These are phyloP conservation scores for Linnemannia hyalina DNA, from an alignment of 192 early-diverging fungal genomes.

Conservation along the genomic window DNA sequence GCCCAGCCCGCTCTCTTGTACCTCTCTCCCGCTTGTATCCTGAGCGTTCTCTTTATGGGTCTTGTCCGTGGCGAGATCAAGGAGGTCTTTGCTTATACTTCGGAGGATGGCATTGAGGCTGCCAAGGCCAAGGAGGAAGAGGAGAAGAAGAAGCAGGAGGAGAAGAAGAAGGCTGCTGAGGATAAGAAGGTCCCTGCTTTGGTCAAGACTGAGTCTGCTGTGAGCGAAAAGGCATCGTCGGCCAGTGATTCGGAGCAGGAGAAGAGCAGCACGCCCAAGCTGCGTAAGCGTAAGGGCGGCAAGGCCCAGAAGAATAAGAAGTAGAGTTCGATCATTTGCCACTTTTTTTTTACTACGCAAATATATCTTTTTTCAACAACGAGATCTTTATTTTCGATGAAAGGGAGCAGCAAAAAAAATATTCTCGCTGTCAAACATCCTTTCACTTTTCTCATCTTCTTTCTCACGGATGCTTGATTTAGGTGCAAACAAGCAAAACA, in stretches of 20 bases:
- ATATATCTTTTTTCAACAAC: background rate
- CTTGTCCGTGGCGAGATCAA: constrained; percentile 76
- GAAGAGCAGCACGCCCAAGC: constrained; percentile 14
- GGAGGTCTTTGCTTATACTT: constrained; percentile 72
- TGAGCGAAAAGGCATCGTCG: constrained; percentile 24
- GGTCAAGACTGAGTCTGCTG: constrained; percentile 16
- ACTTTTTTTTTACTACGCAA: background rate
- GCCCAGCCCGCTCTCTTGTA: constrained; percentile 98
- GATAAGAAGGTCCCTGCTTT: constrained; percentile 23
- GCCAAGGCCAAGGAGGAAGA: constrained; percentile 62
- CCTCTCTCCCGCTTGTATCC: constrained; percentile 95
- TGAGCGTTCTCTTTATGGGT: constrained; percentile 81
- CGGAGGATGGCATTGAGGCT: constrained; percentile 73
- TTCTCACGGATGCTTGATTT: too few relatives aligned
- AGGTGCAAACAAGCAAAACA: too few relatives aligned
- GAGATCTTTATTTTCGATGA: too few relatives aligned
- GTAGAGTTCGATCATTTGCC: background rate
- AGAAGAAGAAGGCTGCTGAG: constrained; percentile 52
- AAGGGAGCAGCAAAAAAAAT: too few relatives aligned
- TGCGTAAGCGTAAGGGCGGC: constrained; percentile 51
- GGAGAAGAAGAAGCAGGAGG: constrained; percentile 58
- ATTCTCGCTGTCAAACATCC: too few relatives aligned
- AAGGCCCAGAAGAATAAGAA: constrained; percentile 50
- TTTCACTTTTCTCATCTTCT: too few relatives aligned
- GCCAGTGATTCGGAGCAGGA: constrained; percentile 41